Evolutionary conservation across 2,329 filamentous ascomycete species (phyloP).

Genomic region (Trichoderma semiorbis): DNA sequence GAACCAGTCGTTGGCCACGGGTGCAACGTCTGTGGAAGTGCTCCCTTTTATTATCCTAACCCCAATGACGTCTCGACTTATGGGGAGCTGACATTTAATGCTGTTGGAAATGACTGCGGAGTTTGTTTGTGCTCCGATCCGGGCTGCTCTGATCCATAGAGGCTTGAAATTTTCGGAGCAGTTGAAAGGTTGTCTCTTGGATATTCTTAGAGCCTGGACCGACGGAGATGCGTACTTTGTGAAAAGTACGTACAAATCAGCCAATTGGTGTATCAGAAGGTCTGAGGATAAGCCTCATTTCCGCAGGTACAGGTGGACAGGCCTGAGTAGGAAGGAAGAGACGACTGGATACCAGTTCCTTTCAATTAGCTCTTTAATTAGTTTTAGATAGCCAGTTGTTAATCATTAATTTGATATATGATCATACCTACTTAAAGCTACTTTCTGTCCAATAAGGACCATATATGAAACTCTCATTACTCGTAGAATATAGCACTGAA

Average conservation of each 20-base stretch:
- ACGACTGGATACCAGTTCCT: not conserved
- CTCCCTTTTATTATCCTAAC: not conserved
- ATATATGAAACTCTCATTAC: no score
- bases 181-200: not conserved
- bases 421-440: no score
- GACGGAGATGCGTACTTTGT: not conserved
- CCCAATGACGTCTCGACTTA: not conserved
- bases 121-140: not conserved
- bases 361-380: not conserved
- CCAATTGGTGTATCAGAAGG: not conserved
- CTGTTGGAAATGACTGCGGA: not conserved
- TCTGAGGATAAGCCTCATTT: not conserved
- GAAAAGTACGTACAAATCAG: not conserved
- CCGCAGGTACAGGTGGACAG: not conserved
- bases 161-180: not conserved
- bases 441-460: no score
- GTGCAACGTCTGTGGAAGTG: not conserved
- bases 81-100: not conserved
- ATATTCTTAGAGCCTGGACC: not conserved
- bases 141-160: not conserved
- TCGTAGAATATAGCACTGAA: no score
- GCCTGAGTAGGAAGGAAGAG: not conserved
- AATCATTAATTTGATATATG: not conserved
- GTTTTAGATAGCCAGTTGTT: not conserved
- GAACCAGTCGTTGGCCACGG: not conserved